Evolutionary conservation across 495 filamentous ascomycete genomes (phyloP).

Genomic region (Tricharina praecox): DNA sequence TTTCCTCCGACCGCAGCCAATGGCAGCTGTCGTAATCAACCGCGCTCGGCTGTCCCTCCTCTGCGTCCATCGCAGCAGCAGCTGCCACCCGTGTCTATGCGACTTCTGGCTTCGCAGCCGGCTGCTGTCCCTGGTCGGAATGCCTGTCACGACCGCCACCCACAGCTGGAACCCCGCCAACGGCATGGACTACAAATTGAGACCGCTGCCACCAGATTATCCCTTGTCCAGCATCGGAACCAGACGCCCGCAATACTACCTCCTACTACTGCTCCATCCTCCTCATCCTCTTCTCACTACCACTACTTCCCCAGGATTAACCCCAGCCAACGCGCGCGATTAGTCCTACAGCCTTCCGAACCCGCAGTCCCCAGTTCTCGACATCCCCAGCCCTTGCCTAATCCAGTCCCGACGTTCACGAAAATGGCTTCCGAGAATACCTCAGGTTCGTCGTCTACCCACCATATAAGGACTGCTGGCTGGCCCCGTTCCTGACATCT

Average conservation of each 20-base stretch:
- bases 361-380: constrained; percentile 11
- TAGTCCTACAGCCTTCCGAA: constrained; percentile 11
- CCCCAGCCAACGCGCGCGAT: constrained; percentile 15
- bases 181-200: too few species aligned
- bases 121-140: too few species aligned
- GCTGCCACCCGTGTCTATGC: too few species aligned
- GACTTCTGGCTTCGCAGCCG: too few species aligned
- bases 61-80: not conserved
- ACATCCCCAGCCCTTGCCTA: constrained; percentile 6
- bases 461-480: constrained; percentile 22
- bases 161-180: too few species aligned
- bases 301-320: constrained; percentile 16
- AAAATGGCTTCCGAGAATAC: constrained; percentile 11
- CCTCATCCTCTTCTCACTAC: too few species aligned
- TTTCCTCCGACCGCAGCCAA: constrained; percentile 22
- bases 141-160: too few species aligned
- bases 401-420: not conserved
- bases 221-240: constrained; percentile 9
- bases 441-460: constrained; percentile 17
- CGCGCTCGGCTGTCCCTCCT: not conserved
- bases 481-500: constrained; percentile 10
- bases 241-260: constrained; percentile 24
- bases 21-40: constrained; percentile 10
- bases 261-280: too few species aligned
- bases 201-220: too few species aligned